A percentile compares a stretch with the other conserved stretches of the same genome.
Evolutionary conservation across 2,329 filamentous ascomycete species (phyloP).

Genomic region (Fonsecaea pedrosoi): DNA sequence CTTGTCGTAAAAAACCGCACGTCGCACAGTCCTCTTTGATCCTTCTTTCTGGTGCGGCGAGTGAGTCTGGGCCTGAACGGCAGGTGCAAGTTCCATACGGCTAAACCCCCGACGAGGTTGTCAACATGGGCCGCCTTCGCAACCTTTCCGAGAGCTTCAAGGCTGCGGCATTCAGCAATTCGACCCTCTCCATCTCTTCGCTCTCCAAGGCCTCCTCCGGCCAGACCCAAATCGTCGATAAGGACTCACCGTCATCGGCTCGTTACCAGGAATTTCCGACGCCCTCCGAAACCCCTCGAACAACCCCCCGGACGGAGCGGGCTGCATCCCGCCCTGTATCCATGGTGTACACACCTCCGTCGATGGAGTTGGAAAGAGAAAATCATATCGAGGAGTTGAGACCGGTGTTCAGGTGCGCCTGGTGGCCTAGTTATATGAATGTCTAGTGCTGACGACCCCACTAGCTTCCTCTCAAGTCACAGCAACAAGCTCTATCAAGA

Average conservation of each 20-base stretch:
- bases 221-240: conserved; percentile 28
- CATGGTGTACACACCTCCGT: conserved; percentile 61
- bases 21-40: conserved; percentile 19
- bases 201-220: conserved; percentile 28
- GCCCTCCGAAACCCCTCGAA: conserved; percentile 28
- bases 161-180: conserved; percentile 35
- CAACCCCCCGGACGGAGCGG: conserved; percentile 28
- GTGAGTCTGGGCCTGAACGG: not conserved
- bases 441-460: conserved; percentile 15
- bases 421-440: conserved; percentile 8
- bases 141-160: conserved; percentile 40
- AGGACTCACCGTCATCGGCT: conserved; percentile 28
- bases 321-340: conserved; percentile 34
- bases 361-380: conserved; percentile 84
- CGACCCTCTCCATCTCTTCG: conserved; percentile 26
- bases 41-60: conserved; percentile 10
- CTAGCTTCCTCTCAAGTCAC: conserved; percentile 82
- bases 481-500: conserved; percentile 97
- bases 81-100: conserved; percentile 18
- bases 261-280: conserved; percentile 30
- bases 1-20: conserved; percentile 7
- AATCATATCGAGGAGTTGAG: conserved; percentile 84
- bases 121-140: conserved; percentile 39
- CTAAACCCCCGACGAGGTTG: conserved; percentile 4
- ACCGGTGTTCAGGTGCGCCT: conserved; percentile 75